Base-by-base conservation (phyloP, 73 alveolate species). In the Paramecium biaurelia region DNA sequence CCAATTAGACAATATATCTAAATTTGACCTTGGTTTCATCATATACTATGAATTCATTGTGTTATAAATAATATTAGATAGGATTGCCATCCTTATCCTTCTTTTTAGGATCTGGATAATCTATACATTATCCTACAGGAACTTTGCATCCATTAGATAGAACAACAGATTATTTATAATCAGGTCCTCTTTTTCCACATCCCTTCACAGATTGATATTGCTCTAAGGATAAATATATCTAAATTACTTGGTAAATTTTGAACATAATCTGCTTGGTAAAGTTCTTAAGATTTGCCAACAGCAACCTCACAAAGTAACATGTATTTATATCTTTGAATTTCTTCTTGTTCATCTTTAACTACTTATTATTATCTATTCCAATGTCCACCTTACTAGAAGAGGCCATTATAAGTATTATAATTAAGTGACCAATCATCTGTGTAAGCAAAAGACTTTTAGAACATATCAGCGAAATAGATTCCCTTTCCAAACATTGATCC, bases 401-500 rank as follows among this genome's bases (percentile, higher is more conserved):
- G 90, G 93, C 90, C 98, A 95, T 42, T 82, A 72, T 92, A 93
- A 32, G 82, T 0, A 28, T 92, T 87, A 41, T 93, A 63, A 24
- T 23, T 20, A 10, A 79, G 56, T 14, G 70, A 38, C 76, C 74
- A 79, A 79, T 79, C 90, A n/a, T 79, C 68, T 59, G 97, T 82
- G 95, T 97, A 98, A n/a, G 76, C 84, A 18, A 95, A 74, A 26
- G 98, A 68, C 90, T 98, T 98, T 41, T 76, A 43, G 79, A 93
- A 86, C 96, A 90, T 95, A 85, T 98, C 99, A 45, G 99, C 98
- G 63, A 98, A 94, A 92, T 97, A 98, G 20, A 98, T 93, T 23
- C 99, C 99, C 67, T 97, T 98, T 0, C 99, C 99, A 85, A 93
- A 95, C 92, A 95, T 53, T 58, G 95, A 67, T 53, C 99, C 99